Evolutionary conservation across 2,329 filamentous ascomycete genomes (phyloP), one percentile per base, ranked within the genome.

Genomic region (Ophiostoma pallidulum): DNA sequence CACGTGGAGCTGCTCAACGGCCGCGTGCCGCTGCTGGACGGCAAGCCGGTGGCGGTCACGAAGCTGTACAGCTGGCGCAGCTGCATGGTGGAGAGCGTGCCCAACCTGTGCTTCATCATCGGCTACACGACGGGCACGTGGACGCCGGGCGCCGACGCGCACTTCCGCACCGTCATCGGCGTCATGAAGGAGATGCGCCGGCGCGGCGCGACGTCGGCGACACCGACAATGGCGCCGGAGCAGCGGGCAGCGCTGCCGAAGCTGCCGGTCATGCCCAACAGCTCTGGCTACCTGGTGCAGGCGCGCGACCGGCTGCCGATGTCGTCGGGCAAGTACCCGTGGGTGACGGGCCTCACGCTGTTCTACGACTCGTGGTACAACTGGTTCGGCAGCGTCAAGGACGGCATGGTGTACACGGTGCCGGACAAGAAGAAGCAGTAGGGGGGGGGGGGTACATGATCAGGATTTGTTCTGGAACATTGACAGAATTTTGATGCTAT

Each of bases 121-220:
- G 80, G 81, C 4, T 85, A 82, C 60, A 70, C 71, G 24, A 73
- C 78, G 35, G 71, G 71, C 0, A 71, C 73, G 0, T 85, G 80
- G 80, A 83, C 79, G 0, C 65, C 82, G 0, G 78, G 77, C 1
- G 72, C 74, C 0, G 79, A 84, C 49, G 49, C 45, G 2, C 54
- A 52, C 37, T 50, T 53, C 37, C 45, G 41, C 35, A 52, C 51
- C n/a, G 47, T 50, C 1, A 43, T 58, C 16, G 32, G 28, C n/a
- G 54, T 57, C 22, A 52, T 56, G 42, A 48, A 47, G 38, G 42
- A 48, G 14, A 52, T 53, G 54, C 37, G 43, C 7, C 20, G 31
- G 20, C 16, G 42, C 16, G 51, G 53, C 20, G 55, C 56, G 9
- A 55, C 55, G 1, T 50, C 53, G 3, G 60, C 53, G 4, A 45